phyloP scores from a whole-genome alignment of 805 yeast species.

The Grigorovia transvaalensis region DNA sequence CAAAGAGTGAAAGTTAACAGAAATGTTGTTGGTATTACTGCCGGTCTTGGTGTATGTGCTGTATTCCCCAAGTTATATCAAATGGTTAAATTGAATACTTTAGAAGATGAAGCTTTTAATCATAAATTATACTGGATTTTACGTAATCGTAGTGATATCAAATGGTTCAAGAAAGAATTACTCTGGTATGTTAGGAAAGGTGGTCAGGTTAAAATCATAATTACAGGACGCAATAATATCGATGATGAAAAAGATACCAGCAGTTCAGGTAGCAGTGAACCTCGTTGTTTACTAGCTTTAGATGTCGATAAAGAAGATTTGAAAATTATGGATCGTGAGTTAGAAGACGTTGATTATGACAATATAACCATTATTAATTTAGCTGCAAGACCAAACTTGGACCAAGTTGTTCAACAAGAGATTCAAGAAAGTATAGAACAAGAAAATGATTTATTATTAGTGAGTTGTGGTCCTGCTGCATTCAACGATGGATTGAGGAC shows the following conservation, averaged over 20 bases:
- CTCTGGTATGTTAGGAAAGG: constrained; percentile 19
- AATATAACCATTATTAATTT: constrained; percentile 12
- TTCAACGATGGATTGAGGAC: constrained; percentile 49
- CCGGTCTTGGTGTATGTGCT: constrained; percentile 49
- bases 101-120: constrained; percentile 3
- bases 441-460: constrained; percentile 39
- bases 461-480: constrained; percentile 54
- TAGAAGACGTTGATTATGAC: neutral
- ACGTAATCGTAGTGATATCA: constrained; percentile 40
- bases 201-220: constrained; percentile 17
- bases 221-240: too few species aligned
- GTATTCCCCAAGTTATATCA: constrained; percentile 34
- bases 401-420: constrained; percentile 30
- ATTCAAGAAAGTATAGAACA: constrained; percentile 26
- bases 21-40: constrained; percentile 36
- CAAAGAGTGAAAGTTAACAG: constrained; percentile 28
- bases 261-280: neutral
- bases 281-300: neutral
- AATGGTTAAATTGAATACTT: constrained; percentile 9
- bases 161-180: constrained; percentile 41
- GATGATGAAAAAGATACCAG: too few species aligned
- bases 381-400: constrained; percentile 39
- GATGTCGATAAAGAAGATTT: neutral
- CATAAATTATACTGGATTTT: constrained; percentile 55
- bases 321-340: neutral